A percentile compares a stretch with the other conserved stretches of the same genome.
phyloP scores from a whole-genome alignment of 176 grass and related monocot genomes.

The Tillandsia fasciculata region DNA sequence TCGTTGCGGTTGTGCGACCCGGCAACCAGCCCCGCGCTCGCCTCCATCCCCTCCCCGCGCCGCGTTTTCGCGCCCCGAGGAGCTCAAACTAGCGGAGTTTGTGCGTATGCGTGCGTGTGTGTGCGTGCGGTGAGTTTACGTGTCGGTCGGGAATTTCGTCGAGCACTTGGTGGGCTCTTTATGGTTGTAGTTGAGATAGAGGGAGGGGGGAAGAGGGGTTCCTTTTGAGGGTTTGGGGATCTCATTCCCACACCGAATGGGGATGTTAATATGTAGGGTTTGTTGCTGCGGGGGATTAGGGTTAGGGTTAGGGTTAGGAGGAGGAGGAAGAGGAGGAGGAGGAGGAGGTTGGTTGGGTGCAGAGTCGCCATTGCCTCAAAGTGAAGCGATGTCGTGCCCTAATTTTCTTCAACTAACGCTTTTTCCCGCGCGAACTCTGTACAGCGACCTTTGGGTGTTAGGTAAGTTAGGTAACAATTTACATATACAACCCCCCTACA shows the following conservation, averaged over 20 bases:
- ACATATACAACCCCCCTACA: not conserved
- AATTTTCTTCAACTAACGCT: not conserved
- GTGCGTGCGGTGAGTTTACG: constrained; percentile 4
- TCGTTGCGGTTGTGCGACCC: constrained; percentile 94
- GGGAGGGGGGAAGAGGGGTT: not conserved
- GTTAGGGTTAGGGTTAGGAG: too few species aligned
- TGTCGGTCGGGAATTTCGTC: constrained; percentile 27
- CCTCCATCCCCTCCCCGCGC: constrained; percentile 34
- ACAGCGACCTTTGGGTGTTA: not conserved
- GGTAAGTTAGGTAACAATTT: not conserved
- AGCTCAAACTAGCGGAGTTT: not conserved
- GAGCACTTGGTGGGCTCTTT: constrained; percentile 31
- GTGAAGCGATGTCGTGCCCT: constrained; percentile 56
- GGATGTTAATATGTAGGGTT: constrained; percentile 18
- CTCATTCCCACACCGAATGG: constrained; percentile 40
- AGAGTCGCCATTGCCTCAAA: constrained; percentile 94
- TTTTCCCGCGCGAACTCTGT: constrained; percentile 11
- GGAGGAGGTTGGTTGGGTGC: constrained; percentile 54
- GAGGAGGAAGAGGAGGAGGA: constrained; percentile 4
- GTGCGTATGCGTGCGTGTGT: not conserved
- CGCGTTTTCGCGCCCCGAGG: not conserved
- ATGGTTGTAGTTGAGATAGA: constrained; percentile 10
- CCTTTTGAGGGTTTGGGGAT: constrained; percentile 17
- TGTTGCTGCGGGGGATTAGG: too few species aligned
- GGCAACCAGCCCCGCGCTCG: constrained; percentile 74